phyloP scores from a whole-genome alignment of 257 asterid genomes.

The Nicotiana tomentosiformis region DNA sequence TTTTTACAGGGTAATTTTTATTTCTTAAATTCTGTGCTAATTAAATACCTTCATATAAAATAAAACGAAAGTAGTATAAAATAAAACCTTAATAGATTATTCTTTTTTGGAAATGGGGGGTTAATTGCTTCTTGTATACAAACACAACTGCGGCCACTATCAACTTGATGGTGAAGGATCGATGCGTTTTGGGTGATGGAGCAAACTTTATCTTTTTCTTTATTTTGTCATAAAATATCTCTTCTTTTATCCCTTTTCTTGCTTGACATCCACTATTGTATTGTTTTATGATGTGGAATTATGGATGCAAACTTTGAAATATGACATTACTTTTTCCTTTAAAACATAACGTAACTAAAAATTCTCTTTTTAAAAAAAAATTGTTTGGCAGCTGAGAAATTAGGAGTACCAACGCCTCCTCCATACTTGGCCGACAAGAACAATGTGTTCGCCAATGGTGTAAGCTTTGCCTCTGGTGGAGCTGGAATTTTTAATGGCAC shows the following conservation, averaged over 20 bases:
- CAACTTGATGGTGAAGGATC: background rate
- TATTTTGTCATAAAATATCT: background rate
- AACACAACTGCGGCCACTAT: background rate
- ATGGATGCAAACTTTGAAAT: background rate
- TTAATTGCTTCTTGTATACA: background rate
- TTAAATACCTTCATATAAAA: background rate
- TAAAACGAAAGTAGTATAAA: background rate
- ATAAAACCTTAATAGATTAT: background rate
- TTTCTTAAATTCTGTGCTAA: background rate
- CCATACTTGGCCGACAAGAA: slow-evolving; percentile 55
- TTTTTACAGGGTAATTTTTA: no score
- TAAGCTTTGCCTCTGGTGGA: slow-evolving; percentile 84
- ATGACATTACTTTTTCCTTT: background rate
- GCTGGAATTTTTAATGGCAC: slow-evolving; percentile 67
- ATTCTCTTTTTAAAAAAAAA: no score
- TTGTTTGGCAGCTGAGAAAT: slow-evolving; percentile 51
- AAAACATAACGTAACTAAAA: background rate
- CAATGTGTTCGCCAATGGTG: slow-evolving; percentile 45
- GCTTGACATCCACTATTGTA: background rate
- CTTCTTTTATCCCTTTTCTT: background rate
- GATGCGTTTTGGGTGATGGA: background rate
- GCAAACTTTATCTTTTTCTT: background rate
- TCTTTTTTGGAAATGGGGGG: background rate
- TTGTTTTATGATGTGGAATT: background rate
- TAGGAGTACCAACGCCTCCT: slow-evolving; percentile 63